Conservation (phyloP, 1,284 basidiomycete species). For the Ganoderma lingzhi region DNA sequence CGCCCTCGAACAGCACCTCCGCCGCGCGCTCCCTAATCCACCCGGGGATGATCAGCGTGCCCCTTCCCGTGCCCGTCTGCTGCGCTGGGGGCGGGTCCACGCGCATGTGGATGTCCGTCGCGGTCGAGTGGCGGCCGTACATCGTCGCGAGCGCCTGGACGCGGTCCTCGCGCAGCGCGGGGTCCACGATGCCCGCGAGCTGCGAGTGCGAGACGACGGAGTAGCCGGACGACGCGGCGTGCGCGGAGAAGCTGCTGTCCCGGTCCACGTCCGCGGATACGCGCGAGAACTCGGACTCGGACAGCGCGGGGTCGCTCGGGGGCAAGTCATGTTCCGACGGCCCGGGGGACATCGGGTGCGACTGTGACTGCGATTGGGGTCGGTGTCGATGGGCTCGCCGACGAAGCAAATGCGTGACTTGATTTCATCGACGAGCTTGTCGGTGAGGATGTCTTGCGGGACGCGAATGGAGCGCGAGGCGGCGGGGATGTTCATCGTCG, state of each 20-base stretch:
- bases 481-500: constrained; percentile 66
- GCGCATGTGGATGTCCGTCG: constrained; percentile 72
- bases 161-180: constrained; percentile 54
- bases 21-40: constrained; percentile 94
- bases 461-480: constrained; percentile 70
- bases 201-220: constrained; percentile 57
- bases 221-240: constrained; percentile 66
- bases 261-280: constrained; percentile 56
- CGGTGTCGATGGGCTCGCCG: constrained; percentile 57
- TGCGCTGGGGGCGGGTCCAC: constrained; percentile 71
- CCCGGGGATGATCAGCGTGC: constrained; percentile 87
- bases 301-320: constrained; percentile 62
- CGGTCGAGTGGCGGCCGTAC: constrained; percentile 77
- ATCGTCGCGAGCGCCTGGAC: constrained; percentile 71
- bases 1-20: constrained; percentile 90
- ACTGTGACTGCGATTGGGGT: constrained; percentile 44
- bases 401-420: constrained; percentile 87
- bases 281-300: constrained; percentile 72
- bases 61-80: constrained; percentile 74
- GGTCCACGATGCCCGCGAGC: constrained; percentile 31
- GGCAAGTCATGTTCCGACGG: constrained; percentile 61
- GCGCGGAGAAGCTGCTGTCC: constrained; percentile 53
- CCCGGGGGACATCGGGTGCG: constrained; percentile 45
- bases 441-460: constrained; percentile 78
- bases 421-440: constrained; percentile 81